Base-by-base conservation (phyloP, 2,329 filamentous ascomycete genomes). In the Botrytis squamosa region DNA sequence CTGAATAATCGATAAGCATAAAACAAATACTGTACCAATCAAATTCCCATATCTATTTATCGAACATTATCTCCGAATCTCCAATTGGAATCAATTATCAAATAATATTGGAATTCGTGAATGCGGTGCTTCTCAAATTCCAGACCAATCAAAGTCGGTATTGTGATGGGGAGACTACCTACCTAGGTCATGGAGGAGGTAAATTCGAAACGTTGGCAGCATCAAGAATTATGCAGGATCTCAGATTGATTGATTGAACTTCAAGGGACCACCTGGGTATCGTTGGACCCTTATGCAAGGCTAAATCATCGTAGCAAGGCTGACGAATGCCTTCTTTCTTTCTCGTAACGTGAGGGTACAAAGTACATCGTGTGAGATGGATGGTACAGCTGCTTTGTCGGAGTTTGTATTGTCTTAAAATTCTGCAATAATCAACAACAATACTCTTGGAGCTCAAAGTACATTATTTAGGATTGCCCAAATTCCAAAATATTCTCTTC, bases 241-340 rank as follows among this genome's bases (percentile, higher is more conserved):
- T 36, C 29, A 60, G 33, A 38, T 60, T 60, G 59, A 38, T 44
- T 64, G 16, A 25, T 44, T 44, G 38, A 40, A n/a, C 38, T 44
- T 33, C 62, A 44, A 64, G 38, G 25, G 38, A 57, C 25, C 38
- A 25, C 62, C 49, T n/a, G 49, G 49, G 49, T n/a, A 16, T 55
- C n/a, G 59, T 38, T 62, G 59, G 36, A 63, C 60, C 62, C 62
- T 65, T 22, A 65, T 65, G 40, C 62, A 46, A 65, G 62, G 62
- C 40, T 65, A 42, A 42, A 40, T 29, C 22, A 64, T 40, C 40
- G 38, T 44, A 65, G 42, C 40, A 65, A 65, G 62, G 62, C 62
- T 65, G 62, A 65, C n/a, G 40, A 46, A 65, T 65, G 40, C 38
- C 62, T 29, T 64, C 12, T n/a, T 55, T 52, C 14, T 44, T 29